Percentiles rank a stretch among this genome's conserved stretches.
These are phyloP conservation scores for Helotiales sp. DNA, from an alignment of 2,329 filamentous ascomycete species.

Conservation along the genomic window DNA sequence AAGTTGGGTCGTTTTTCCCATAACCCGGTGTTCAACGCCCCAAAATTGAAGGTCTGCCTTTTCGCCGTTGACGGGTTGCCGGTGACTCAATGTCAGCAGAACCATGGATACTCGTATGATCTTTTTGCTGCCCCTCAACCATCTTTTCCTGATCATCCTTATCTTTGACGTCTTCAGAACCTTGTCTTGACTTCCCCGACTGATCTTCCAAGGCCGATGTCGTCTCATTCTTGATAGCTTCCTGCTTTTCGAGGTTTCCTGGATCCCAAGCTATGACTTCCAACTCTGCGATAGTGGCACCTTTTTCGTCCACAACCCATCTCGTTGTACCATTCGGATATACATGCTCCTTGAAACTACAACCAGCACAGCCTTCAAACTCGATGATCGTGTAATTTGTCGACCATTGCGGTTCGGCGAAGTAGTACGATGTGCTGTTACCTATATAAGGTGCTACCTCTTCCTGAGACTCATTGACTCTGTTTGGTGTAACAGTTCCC, in stretches of 20 bases:
- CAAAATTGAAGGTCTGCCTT: too few species aligned
- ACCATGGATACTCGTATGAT: too few species aligned
- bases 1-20: too few species aligned
- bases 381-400: conserved; percentile 36
- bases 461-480: background rate
- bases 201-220: background rate
- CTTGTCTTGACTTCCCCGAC: background rate
- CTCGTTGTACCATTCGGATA: background rate
- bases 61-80: too few species aligned
- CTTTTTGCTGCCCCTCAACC: background rate
- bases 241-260: background rate
- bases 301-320: conserved; percentile 35
- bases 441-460: conserved; percentile 17
- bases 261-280: conserved; percentile 32
- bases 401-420: conserved; percentile 16
- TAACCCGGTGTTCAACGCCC: too few species aligned
- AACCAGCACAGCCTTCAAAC: conserved; percentile 42
- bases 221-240: background rate
- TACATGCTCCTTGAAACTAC: background rate
- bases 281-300: conserved; percentile 53
- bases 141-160: background rate
- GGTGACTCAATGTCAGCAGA: too few species aligned
- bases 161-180: too few species aligned
- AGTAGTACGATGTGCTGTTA: conserved; percentile 13
- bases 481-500: background rate